These are phyloP conservation scores for Malassezia caprae DNA, from an alignment of 1,284 basidiomycete genomes.

Conservation along the genomic window DNA sequence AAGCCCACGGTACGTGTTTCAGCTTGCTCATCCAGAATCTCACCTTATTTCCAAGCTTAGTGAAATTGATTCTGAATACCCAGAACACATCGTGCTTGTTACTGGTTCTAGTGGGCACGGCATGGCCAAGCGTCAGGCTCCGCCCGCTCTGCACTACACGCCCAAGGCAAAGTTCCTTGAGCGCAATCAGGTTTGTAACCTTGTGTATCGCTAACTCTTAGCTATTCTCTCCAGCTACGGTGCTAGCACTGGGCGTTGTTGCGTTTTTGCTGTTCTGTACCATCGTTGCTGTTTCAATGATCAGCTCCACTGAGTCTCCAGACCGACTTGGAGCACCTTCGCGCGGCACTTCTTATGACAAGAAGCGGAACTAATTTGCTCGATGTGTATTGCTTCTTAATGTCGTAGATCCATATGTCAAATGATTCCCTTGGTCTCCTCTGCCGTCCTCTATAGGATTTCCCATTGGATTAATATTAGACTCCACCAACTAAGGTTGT, in stretches of 20 bases:
- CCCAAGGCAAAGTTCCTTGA: constrained; percentile 8
- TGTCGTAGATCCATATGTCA: neutral
- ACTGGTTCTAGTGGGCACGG: neutral
- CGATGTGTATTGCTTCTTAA: neutral
- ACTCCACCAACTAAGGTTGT: neutral
- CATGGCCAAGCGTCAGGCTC: neutral
- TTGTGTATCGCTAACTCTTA: neutral
- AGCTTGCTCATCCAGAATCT: neutral
- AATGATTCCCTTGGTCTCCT: neutral
- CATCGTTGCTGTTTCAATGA: constrained; percentile 4
- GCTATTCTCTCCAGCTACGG: constrained; percentile 10
- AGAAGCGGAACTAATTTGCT: constrained; percentile 12
- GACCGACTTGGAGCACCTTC: constrained; percentile 8
- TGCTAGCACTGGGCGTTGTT: constrained; percentile 9
- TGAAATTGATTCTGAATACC: constrained; percentile 7
- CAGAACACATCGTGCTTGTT: constrained; percentile 10
- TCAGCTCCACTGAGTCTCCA: constrained; percentile 8
- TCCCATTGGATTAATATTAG: neutral
- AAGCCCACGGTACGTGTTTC: neutral
- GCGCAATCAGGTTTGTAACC: constrained; percentile 3
- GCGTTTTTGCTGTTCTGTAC: constrained; percentile 14
- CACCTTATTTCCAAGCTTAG: neutral
- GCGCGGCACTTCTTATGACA: constrained; percentile 3
- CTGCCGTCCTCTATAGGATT: neutral
- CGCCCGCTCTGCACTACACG: neutral